These are phyloP conservation scores for Avena atlantica DNA, from an alignment of 176 grass and related monocot genomes.

Conservation along the genomic window DNA sequence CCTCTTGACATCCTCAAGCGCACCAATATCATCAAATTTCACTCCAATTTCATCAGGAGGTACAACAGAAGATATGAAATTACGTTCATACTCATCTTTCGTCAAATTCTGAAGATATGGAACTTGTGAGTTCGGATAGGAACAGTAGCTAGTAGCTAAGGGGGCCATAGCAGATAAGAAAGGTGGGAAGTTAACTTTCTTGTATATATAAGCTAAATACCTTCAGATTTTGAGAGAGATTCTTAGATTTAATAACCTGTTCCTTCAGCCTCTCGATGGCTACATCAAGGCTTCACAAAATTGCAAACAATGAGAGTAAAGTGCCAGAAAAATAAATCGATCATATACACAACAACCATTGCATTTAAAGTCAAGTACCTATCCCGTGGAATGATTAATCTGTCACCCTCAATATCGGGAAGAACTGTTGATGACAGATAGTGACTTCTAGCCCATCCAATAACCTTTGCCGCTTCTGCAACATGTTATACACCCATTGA, in stretches of 20 bases:
- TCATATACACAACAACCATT: conserved; percentile 19
- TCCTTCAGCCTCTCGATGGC: conserved; percentile 78
- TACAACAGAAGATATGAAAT: conserved; percentile 89
- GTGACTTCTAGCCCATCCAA: conserved; percentile 90
- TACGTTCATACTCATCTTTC: conserved; percentile 92
- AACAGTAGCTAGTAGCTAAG: conserved; percentile 20
- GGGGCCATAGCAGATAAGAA: conserved; percentile 20
- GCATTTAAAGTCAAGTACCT: conserved; percentile 59
- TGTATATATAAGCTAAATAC: conserved; percentile 43
- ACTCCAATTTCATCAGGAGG: conserved; percentile 94
- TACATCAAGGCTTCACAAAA: conserved; percentile 77
- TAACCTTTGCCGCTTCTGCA: conserved; percentile 83
- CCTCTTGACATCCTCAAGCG: conserved; percentile 89
- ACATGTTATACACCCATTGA: conserved; percentile 36
- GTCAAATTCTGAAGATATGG: conserved; percentile 67
- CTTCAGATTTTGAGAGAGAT: conserved; percentile 79
- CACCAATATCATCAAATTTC: conserved; percentile 95
- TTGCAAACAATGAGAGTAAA: conserved; percentile 43
- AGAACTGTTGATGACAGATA: conserved; percentile 74
- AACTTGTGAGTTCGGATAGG: conserved; percentile 29
- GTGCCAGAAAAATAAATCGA: conserved; percentile 27
- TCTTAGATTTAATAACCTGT: conserved; percentile 76
- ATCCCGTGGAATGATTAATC: conserved; percentile 79
- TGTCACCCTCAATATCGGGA: conserved; percentile 65
- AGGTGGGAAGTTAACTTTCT: conserved; percentile 30